Evolutionary conservation across 108 stramenopile genomes (phyloP), one percentile per base, ranked within the genome.

Genomic region (Nitzschia sp.): DNA sequence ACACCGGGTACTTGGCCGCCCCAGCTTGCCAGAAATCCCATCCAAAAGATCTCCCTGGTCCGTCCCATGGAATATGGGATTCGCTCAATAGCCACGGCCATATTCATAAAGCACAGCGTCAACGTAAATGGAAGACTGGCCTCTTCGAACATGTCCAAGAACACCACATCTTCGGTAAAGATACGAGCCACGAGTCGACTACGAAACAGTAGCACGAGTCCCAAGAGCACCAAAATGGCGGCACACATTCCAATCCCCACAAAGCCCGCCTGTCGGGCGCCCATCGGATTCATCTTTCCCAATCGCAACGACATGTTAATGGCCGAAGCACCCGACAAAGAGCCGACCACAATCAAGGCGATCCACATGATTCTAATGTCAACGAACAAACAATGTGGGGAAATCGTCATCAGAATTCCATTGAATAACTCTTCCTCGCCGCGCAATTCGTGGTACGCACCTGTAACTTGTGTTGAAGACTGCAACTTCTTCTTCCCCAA

Each of bases 381-480:
- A 42, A 9, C 6, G 38, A 42, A 6, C 38, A 42, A 42, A 13
- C n/a, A n/a, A n/a, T n/a, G n/a, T n/a, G n/a, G n/a, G n/a, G n/a
- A n/a, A n/a, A n/a, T n/a, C n/a, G n/a, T n/a, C n/a, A n/a, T n/a
- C n/a, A n/a, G n/a, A n/a, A n/a, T n/a, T n/a, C n/a, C n/a, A n/a
- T n/a, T n/a, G n/a, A n/a, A n/a, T n/a, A n/a, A n/a, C n/a, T n/a
- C n/a, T n/a, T n/a, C n/a, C n/a, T n/a, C n/a, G n/a, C n/a, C n/a
- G n/a, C n/a, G n/a, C n/a, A n/a, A n/a, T n/a, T n/a, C n/a, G n/a
- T n/a, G 17, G 32, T 3, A 58, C 56, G 56, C 9, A 58, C 58
- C 91, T 82, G 66, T 95, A 95, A 1, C 87, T 85, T 1, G 94
- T 86, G 71, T 95, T 95, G 77, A 95, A 95, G 24, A 95, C 80